A percentile compares a stretch with the other conserved stretches of the same genome.
phyloP scores from a whole-genome alignment of 2,329 filamentous ascomycete genomes.

The Pestalotiopsis sp. region DNA sequence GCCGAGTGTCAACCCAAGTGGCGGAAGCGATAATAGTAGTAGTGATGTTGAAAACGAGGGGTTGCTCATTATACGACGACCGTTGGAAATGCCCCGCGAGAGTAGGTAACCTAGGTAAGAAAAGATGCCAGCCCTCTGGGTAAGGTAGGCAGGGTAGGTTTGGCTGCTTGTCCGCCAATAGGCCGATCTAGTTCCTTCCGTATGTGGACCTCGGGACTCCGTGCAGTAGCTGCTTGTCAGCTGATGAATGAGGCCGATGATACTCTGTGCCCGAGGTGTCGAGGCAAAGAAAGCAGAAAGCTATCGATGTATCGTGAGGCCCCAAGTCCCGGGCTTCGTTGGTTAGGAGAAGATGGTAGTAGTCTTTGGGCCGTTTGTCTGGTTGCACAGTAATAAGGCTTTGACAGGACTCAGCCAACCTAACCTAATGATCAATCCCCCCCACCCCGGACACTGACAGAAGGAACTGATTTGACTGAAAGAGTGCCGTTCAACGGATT shows the following conservation, averaged over 20 bases:
- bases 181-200: not conserved
- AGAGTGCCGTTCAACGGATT: not conserved
- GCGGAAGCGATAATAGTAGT: not conserved
- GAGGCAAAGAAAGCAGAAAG: not conserved
- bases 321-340: not conserved
- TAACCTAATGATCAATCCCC: not conserved
- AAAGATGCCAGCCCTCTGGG: not conserved
- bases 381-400: not conserved
- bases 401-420: not conserved
- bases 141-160: not conserved
- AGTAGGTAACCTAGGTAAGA: not conserved
- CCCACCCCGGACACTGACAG: not conserved
- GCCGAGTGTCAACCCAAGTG: not conserved
- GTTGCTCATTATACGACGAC: not conserved
- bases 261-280: not conserved
- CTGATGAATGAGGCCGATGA: not conserved
- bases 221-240: not conserved
- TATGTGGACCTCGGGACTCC: not conserved
- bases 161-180: not conserved
- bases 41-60: not conserved
- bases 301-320: not conserved
- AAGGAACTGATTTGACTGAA: not conserved
- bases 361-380: not conserved
- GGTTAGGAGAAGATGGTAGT: not conserved
- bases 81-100: not conserved